Percentiles rank a stretch among this genome's conserved stretches.
phyloP scores from a whole-genome alignment of 2,329 filamentous ascomycete genomes.

The Aureobasidium sp. region DNA sequence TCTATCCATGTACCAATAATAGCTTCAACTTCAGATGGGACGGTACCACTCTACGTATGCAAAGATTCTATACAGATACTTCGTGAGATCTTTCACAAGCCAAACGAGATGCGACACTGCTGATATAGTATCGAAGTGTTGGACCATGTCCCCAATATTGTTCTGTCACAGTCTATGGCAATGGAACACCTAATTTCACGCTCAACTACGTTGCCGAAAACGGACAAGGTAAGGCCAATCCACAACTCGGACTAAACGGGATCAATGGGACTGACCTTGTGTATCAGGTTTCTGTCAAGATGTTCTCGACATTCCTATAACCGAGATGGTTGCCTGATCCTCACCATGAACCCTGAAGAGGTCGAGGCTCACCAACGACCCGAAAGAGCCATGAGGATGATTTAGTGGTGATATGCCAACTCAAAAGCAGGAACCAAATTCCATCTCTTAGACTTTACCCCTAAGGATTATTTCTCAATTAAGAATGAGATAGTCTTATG shows the following conservation, averaged over 20 bases:
- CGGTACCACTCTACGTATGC: constrained; percentile 17
- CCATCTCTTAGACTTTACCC: too few species aligned
- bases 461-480: too few species aligned
- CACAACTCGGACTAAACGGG: too few species aligned
- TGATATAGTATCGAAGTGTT: neutral
- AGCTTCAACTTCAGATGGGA: constrained; percentile 22
- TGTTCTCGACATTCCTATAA: neutral
- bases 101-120: neutral
- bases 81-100: constrained; percentile 18
- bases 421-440: too few species aligned
- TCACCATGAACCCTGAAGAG: neutral
- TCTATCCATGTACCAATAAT: constrained; percentile 21
- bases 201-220: neutral
- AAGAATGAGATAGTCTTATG: too few species aligned
- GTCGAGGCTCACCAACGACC: neutral
- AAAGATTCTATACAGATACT: constrained; percentile 20
- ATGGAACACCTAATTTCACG: neutral
- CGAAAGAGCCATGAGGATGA: neutral
- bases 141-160: constrained; percentile 5
- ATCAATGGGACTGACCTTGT: neutral
- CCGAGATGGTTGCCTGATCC: neutral
- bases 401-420: too few species aligned
- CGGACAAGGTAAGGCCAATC: neutral
- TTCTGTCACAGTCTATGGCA: neutral
- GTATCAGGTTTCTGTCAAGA: neutral